phyloP scores from a whole-genome alignment of 2,329 filamentous ascomycete species.

The Trichoderma harzianum region DNA sequence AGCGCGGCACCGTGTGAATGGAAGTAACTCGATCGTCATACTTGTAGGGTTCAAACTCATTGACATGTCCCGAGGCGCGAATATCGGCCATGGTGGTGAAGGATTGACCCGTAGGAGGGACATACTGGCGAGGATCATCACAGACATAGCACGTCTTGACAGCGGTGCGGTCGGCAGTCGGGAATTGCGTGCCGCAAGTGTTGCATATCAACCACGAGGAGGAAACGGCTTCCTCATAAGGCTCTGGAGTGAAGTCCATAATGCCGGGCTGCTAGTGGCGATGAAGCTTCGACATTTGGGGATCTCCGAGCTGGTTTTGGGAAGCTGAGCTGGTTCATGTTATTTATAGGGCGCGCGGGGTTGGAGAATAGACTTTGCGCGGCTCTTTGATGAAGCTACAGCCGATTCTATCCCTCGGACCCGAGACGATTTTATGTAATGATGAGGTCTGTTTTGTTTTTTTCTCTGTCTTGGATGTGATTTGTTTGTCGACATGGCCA shows the following conservation, averaged over 20 bases:
- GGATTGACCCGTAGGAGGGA: constrained; percentile 53
- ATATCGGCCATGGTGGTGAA: constrained; percentile 57
- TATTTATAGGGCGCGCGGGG: constrained; percentile 8
- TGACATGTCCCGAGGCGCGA: constrained; percentile 39
- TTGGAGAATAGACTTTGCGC: constrained; percentile 2
- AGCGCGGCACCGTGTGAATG: constrained; percentile 51
- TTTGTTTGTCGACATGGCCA: not conserved
- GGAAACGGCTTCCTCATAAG: constrained; percentile 6
- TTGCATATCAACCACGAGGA: constrained; percentile 53
- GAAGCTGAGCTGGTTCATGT: not conserved
- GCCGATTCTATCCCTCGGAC: not conserved
- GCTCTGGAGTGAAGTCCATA: constrained; percentile 19
- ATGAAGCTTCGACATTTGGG: not conserved
- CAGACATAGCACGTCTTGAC: constrained; percentile 65
- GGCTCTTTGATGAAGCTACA: not conserved
- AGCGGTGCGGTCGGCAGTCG: constrained; percentile 40
- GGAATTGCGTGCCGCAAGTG: constrained; percentile 67
- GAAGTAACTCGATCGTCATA: constrained; percentile 44
- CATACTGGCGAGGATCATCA: constrained; percentile 70
- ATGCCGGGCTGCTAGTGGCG: not conserved
- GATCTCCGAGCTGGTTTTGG: no score
- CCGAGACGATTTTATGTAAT: not conserved
- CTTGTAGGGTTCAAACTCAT: constrained; percentile 49
- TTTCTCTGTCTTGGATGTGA: not conserved
- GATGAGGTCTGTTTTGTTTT: not conserved